Base-by-base conservation (phyloP, 352 stramenopile species). In the Peronospora destructor region DNA sequence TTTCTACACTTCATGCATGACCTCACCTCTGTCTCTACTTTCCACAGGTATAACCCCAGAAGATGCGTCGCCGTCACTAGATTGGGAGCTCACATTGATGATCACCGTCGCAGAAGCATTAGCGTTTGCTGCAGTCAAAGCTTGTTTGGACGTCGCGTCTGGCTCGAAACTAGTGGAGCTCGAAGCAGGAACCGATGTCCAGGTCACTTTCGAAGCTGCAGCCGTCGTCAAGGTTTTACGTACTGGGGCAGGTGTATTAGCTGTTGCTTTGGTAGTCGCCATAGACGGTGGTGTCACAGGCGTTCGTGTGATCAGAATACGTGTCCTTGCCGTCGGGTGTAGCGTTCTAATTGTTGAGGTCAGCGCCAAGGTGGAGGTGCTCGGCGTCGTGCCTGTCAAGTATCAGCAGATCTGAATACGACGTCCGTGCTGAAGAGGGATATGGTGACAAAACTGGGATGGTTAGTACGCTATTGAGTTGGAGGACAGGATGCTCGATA, bases 101-200 rank as follows among this genome's bases (percentile, higher is more conserved):
- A 61, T 47, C 12, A 68, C 47, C 5, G 56, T 69, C 2, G 56
- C 42, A 9, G 61, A 52, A 2, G 61, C 53, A 11, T 54, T 66
- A 16, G 61, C 51, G 10, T 30, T 66, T 21, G 61, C 51, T 7
- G 42, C 45, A 4, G 56, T 39, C 14, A 46, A 47, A 23, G 40
- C 44, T n/a, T 50, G 48, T 0, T 47, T 44, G 23, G 23, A 25
- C 14, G 54, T 62, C n/a, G 13, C 1, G 5, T 38, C 33, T 21
- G 13, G 4, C n/a, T 45, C 48, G 1, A 47, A 0, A 35, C 13
- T 13, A 30, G 42, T 56, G 6, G 53, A 55, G 40, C 13, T 54
- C 1, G 33, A 63, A 38, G 32, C 38, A 9, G 48, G 55, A 11
- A 45, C 40, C 2, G 57, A 50, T 23, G 58, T 62, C 5, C 45